Percentiles rank a stretch among this genome's conserved stretches.
These are phyloP conservation scores for Mucor indicus DNA, from an alignment of 371 early-diverging fungal species.

Conservation along the genomic window DNA sequence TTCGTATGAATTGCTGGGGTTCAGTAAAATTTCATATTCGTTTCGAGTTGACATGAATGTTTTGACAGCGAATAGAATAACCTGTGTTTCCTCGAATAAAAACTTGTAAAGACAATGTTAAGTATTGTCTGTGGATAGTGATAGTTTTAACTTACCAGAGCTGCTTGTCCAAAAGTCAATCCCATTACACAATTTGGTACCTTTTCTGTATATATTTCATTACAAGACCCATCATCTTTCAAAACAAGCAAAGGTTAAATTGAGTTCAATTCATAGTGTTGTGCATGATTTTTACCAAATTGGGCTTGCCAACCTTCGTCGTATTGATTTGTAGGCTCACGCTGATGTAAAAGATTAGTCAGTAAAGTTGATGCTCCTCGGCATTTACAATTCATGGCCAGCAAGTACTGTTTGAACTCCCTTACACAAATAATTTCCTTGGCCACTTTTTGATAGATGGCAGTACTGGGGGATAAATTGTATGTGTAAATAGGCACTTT, in stretches of 20 bases:
- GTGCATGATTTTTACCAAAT: slow-evolving; percentile 61
- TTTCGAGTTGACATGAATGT: slow-evolving; percentile 18
- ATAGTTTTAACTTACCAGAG: slow-evolving; percentile 56
- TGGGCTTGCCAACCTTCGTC: slow-evolving; percentile 74
- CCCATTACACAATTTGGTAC: slow-evolving; percentile 57
- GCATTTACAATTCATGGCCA: slow-evolving; percentile 68
- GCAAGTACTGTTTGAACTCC: slow-evolving; percentile 69
- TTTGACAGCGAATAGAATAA: slow-evolving; percentile 65
- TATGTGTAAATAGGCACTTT: slow-evolving; percentile 64
- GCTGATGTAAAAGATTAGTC: slow-evolving; percentile 65
- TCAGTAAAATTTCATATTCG: slow-evolving; percentile 50
- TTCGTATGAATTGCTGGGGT: slow-evolving; percentile 61
- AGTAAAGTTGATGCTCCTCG: slow-evolving; percentile 67
- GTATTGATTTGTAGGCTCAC: slow-evolving; percentile 56
- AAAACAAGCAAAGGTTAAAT: no score
- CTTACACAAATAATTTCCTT: slow-evolving; percentile 69
- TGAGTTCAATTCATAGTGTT: no score
- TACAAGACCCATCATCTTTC: slow-evolving; percentile 68
- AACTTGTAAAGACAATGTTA: neutral
- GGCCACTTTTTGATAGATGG: slow-evolving; percentile 62
- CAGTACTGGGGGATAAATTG: slow-evolving; percentile 66
- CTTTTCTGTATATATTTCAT: slow-evolving; percentile 61
- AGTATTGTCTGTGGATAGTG: no score
- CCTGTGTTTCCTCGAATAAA: slow-evolving; percentile 68
- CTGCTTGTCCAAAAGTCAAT: slow-evolving; percentile 53